Evolutionary conservation across 805 yeast species (phyloP).

Genomic region (Spathaspora gorwiae): DNA sequence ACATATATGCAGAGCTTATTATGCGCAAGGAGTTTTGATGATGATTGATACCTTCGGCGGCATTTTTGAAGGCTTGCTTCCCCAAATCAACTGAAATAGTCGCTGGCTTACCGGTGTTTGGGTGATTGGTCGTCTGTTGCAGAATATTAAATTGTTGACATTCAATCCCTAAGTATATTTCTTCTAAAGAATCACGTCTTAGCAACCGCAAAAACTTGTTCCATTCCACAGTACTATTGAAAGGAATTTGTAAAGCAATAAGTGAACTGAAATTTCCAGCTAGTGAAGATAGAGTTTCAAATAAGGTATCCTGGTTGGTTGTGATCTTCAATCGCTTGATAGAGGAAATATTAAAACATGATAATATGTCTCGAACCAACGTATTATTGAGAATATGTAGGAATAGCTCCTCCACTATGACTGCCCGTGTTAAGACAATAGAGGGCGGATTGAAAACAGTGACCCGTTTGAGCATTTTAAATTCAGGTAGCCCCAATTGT

Average conservation of each 20-base stretch:
- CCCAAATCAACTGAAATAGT: neutral
- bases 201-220: neutral
- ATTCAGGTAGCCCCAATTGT: neutral
- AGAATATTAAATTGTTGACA: neutral
- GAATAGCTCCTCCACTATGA: neutral
- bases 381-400: neutral
- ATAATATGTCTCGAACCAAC: neutral
- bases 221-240: neutral
- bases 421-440: neutral
- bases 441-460: neutral
- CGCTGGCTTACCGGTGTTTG: neutral
- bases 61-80: neutral
- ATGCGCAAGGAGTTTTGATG: neutral
- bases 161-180: neutral
- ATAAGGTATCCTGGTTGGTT: neutral
- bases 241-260: neutral
- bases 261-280: neutral
- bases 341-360: neutral
- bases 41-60: neutral
- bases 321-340: neutral
- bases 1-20: neutral
- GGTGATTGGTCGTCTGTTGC: neutral
- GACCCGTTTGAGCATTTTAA: neutral
- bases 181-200: neutral
- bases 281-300: neutral